These are phyloP conservation scores for Dictyostelium firmibasis DNA, from an alignment of 78 protist species.

Conservation along the genomic window DNA sequence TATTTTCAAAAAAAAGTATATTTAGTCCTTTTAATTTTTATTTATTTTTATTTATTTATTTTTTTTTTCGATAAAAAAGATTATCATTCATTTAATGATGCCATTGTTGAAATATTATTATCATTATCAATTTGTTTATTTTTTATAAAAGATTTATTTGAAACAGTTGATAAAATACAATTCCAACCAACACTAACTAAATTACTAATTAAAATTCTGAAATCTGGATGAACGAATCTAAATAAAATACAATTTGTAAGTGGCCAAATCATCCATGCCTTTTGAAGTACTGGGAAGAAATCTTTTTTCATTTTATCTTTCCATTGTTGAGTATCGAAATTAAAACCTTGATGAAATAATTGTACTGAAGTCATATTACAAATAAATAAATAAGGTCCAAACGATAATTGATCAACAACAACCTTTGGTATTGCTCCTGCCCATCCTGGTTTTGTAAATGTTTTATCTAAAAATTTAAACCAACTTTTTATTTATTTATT, in stretches of 20 bases:
- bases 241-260: constrained; percentile 34
- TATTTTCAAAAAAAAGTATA: neutral
- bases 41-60: neutral
- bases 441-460: neutral
- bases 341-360: neutral
- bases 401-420: constrained; percentile 23
- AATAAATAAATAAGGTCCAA: constrained; percentile 21
- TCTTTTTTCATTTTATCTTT: constrained; percentile 4
- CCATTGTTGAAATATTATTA: neutral
- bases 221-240: constrained; percentile 21
- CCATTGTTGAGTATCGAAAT: constrained; percentile 2
- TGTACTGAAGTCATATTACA: constrained; percentile 46
- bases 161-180: constrained; percentile 31
- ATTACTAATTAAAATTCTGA: constrained; percentile 39
- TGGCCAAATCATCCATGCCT: constrained; percentile 73
- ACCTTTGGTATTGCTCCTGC: neutral
- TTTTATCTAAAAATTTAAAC: constrained; percentile 57
- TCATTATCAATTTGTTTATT: neutral
- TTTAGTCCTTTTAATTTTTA: neutral
- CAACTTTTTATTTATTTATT: constrained; percentile 9
- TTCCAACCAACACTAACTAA: constrained; percentile 68
- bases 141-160: constrained; percentile 12
- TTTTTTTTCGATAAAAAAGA: neutral
- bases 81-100: neutral
- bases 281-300: constrained; percentile 10